These are phyloP conservation scores for Debaryomycetaceae sp. DNA, from an alignment of 1,139 yeast genomes.

Conservation along the genomic window DNA sequence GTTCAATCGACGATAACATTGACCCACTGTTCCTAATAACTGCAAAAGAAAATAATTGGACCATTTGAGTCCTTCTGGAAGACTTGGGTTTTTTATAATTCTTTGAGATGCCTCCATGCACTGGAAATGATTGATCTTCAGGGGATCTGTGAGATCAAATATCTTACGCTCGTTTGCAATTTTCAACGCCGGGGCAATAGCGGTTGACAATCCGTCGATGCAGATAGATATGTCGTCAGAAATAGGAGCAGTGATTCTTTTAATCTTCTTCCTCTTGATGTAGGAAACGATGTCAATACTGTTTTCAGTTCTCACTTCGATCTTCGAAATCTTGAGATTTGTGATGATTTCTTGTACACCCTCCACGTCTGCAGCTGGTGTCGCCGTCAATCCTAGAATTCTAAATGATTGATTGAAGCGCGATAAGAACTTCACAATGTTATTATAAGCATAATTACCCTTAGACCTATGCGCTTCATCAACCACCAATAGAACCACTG, in stretches of 20 bases:
- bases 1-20: slow-evolving; percentile 61
- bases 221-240: slow-evolving; percentile 52
- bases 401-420: slow-evolving; percentile 68
- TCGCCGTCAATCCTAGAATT: slow-evolving; percentile 86
- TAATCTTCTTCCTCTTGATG: slow-evolving; percentile 67
- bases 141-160: slow-evolving; percentile 62
- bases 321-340: slow-evolving; percentile 67
- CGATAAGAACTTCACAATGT: slow-evolving; percentile 65
- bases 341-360: slow-evolving; percentile 83
- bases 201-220: slow-evolving; percentile 43
- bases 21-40: slow-evolving; percentile 71
- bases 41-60: slow-evolving; percentile 58
- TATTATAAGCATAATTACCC: slow-evolving; percentile 85
- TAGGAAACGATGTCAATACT: slow-evolving; percentile 78
- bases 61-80: slow-evolving; percentile 73
- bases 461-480: slow-evolving; percentile 97
- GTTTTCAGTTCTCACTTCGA: slow-evolving; percentile 84
- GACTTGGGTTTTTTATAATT: slow-evolving; percentile 45
- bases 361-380: slow-evolving; percentile 86
- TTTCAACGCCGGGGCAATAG: slow-evolving; percentile 61
- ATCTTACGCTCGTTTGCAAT: slow-evolving; percentile 63
- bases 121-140: slow-evolving; percentile 64
- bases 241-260: slow-evolving; percentile 52
- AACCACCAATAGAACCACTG: slow-evolving; percentile 70
- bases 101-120: slow-evolving; percentile 69